Evolutionary conservation across 495 filamentous ascomycete genomes (phyloP).

Genomic region (Daldinia vernicosa): DNA sequence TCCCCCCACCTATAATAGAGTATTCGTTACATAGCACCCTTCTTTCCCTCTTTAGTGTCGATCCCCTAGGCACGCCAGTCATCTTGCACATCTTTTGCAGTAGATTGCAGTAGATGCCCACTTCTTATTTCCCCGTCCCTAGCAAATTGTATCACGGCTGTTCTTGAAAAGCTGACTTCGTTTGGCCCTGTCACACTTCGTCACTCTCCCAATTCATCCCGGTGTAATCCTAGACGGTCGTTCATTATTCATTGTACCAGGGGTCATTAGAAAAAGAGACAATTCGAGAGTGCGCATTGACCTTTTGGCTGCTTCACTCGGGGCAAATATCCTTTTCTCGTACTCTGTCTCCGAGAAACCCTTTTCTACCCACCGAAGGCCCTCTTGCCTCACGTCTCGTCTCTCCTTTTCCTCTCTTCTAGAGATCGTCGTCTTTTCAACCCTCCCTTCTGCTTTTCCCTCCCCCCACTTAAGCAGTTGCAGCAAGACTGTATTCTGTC

Average conservation of each 20-base stretch:
- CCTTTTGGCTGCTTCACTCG: constrained; percentile 38
- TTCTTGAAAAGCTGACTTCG: constrained; percentile 38
- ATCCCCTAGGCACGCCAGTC: constrained; percentile 33
- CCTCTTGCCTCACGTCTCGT: constrained; percentile 26
- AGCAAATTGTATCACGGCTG: constrained; percentile 32
- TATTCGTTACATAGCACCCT: constrained; percentile 20
- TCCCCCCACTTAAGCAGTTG: constrained; percentile 37
- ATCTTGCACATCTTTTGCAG: constrained; percentile 19
- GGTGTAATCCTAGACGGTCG: constrained; percentile 11
- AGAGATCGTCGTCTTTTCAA: constrained; percentile 29
- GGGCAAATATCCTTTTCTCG: constrained; percentile 47
- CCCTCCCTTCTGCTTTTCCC: constrained; percentile 31
- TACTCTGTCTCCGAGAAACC: constrained; percentile 25
- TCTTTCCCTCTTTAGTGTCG: constrained; percentile 16
- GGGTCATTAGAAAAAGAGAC: constrained; percentile 5
- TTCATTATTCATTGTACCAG: constrained; percentile 18
- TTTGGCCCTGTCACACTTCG: constrained; percentile 31
- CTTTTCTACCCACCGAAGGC: constrained; percentile 35
- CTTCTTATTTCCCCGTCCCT: constrained; percentile 44
- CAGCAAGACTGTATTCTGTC: constrained; percentile 47
- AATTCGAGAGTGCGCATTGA: constrained; percentile 27
- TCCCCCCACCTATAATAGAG: constrained; percentile 9
- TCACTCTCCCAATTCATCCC: constrained; percentile 14
- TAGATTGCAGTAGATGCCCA: constrained; percentile 15
- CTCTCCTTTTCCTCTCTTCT: constrained; percentile 41